Evolutionary conservation across 2,329 filamentous ascomycete species (phyloP).

Genomic region (Ceratocystis cacaofunesta): DNA sequence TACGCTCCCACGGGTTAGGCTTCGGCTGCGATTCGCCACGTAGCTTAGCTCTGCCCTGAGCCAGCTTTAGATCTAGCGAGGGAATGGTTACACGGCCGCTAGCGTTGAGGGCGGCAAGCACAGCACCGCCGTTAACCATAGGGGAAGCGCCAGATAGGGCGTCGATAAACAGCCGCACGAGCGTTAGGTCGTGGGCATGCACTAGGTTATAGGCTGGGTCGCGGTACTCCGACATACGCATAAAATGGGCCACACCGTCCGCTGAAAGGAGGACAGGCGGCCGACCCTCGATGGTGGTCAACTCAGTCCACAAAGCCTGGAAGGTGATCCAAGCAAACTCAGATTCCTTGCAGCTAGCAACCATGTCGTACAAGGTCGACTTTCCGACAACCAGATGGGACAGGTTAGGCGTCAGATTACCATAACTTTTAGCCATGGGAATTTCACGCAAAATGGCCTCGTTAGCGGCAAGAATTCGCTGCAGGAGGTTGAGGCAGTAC

Average conservation of each 20-base stretch:
- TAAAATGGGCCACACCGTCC: slow-evolving; percentile 70
- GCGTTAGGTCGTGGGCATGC: slow-evolving; percentile 70
- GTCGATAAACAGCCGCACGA: slow-evolving; percentile 61
- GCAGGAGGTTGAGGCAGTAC: slow-evolving; percentile 61
- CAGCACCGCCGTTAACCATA: slow-evolving; percentile 59
- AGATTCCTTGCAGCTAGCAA: slow-evolving; percentile 55
- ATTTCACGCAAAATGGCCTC: slow-evolving; percentile 42
- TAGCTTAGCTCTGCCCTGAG: slow-evolving; percentile 35
- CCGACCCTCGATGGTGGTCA: slow-evolving; percentile 37
- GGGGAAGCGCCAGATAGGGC: slow-evolving; percentile 46
- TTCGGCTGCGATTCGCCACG: slow-evolving; percentile 26
- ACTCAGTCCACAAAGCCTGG: slow-evolving; percentile 65
- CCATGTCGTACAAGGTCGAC: slow-evolving; percentile 52
- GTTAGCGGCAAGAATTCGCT: slow-evolving; percentile 60
- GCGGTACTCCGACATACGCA: slow-evolving; percentile 64
- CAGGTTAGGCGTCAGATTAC: slow-evolving; percentile 28
- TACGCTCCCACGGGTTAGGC: slow-evolving; percentile 39
- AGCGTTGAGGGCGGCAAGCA: slow-evolving; percentile 59
- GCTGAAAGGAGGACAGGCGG: slow-evolving; percentile 55
- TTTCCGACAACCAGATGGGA: slow-evolving; percentile 45
- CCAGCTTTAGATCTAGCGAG: slow-evolving; percentile 54
- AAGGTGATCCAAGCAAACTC: slow-evolving; percentile 72
- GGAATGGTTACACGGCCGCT: slow-evolving; percentile 53
- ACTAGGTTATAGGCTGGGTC: slow-evolving; percentile 55
- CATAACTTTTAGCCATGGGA: slow-evolving; percentile 31